These are phyloP conservation scores for Austroboletus eburneus DNA, from an alignment of 768 basidiomycete species.

Conservation along the genomic window DNA sequence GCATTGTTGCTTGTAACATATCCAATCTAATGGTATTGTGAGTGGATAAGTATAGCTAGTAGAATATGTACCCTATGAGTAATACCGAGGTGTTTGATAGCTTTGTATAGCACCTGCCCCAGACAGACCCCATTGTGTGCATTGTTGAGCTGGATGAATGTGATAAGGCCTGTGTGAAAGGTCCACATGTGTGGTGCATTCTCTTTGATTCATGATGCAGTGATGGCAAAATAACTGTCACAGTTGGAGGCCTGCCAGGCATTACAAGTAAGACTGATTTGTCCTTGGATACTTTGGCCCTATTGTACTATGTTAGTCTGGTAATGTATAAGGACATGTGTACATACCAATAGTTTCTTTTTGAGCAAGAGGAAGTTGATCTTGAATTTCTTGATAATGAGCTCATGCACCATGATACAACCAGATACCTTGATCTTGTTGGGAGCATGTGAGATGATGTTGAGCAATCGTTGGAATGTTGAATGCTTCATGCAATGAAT, in stretches of 20 bases:
- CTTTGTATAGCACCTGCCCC: constrained; percentile 33
- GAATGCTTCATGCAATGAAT: constrained; percentile 2
- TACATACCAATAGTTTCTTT: constrained; percentile 2
- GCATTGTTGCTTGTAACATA: constrained; percentile 29
- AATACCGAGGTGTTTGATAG: constrained; percentile 26
- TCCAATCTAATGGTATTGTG: constrained; percentile 23
- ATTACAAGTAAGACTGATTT: constrained; percentile 36
- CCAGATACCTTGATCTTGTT: background rate
- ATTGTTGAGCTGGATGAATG: constrained; percentile 36
- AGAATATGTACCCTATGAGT: constrained; percentile 23
- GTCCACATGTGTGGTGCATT: constrained; percentile 18
- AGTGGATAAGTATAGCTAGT: constrained; percentile 2
- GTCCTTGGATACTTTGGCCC: background rate
- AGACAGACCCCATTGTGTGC: constrained; percentile 31
- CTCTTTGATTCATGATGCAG: constrained; percentile 16
- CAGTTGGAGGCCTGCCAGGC: constrained; percentile 39
- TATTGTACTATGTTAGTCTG: background rate
- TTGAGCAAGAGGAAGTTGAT: background rate
- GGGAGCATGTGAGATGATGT: background rate
- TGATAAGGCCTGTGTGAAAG: constrained; percentile 30
- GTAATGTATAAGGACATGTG: background rate
- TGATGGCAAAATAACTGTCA: constrained; percentile 38
- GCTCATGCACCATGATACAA: background rate
- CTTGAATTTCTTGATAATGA: constrained; percentile 8
- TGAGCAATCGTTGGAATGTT: background rate